Conservation (phyloP, 2,329 filamentous ascomycete genomes). For the Colletotrichum liriopes region DNA sequence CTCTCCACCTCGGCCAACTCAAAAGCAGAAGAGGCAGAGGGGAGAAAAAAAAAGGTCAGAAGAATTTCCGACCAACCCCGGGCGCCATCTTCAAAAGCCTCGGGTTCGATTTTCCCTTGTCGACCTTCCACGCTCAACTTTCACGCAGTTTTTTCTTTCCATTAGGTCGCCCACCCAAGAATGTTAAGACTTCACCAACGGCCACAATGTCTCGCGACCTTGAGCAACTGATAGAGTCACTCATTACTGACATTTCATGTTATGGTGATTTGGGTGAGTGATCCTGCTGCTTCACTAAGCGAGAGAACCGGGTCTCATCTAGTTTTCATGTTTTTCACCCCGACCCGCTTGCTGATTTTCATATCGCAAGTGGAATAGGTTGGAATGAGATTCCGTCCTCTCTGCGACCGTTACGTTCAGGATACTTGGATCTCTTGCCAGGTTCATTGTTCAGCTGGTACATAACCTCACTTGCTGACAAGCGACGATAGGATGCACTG, state of each 20-base stretch:
- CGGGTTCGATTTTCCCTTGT: conserved; percentile 38
- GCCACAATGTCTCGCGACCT: conserved; percentile 41
- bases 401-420: not conserved
- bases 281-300: conserved; percentile 2
- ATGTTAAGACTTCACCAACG: conserved; percentile 15
- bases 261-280: conserved; percentile 43
- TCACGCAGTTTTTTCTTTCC: conserved; percentile 8
- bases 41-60: not conserved
- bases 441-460: not conserved
- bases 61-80: conserved; percentile 21
- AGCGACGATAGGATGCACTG: conserved; percentile 36
- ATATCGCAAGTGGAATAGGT: not conserved
- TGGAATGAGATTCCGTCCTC: not conserved
- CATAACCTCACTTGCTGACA: conserved; percentile 23
- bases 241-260: conserved; percentile 44
- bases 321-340: not conserved
- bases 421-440: not conserved
- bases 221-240: conserved; percentile 42
- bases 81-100: conserved; percentile 3
- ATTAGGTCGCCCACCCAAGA: not conserved
- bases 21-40: not conserved
- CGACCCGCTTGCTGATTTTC: not conserved
- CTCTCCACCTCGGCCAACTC: conserved; percentile 1
- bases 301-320: not conserved
- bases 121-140: conserved; percentile 15